A percentile compares a stretch with the other conserved stretches of the same genome.
Evolutionary conservation across 2,329 filamentous ascomycete species (phyloP).

Genomic region (Sporothrix protearum): DNA sequence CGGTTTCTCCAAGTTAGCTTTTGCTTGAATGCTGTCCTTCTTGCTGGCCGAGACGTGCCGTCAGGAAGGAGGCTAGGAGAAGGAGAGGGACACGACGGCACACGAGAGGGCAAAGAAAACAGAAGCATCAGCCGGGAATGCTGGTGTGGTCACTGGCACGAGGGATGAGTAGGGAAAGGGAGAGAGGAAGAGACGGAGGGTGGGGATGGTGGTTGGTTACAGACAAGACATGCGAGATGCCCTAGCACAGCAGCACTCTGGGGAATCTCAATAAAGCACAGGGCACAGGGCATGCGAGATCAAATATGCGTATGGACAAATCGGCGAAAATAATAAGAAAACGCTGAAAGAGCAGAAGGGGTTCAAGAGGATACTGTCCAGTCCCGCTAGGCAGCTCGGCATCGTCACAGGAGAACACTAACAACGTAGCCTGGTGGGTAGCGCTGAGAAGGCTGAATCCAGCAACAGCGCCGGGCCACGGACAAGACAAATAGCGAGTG

Average conservation of each 20-base stretch:
- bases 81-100: neutral
- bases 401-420: conserved; percentile 5
- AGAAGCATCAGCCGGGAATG: neutral
- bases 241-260: conserved; percentile 1
- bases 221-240: conserved; percentile 18
- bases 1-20: neutral
- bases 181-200: neutral
- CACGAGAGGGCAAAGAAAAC: neutral
- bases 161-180: neutral
- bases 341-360: neutral
- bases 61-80: neutral
- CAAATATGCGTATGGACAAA: neutral
- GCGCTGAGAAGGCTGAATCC: conserved; percentile 16
- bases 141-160: conserved; percentile 10
- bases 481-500: neutral
- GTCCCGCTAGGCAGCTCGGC: conserved; percentile 8
- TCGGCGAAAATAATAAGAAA: neutral
- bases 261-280: neutral
- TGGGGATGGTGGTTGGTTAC: conserved; percentile 6
- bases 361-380: neutral
- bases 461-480: neutral
- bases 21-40: neutral
- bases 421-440: conserved; percentile 1
- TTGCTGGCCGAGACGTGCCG: neutral
- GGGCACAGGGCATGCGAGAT: neutral